Evolutionary conservation across 2,329 filamentous ascomycete genomes (phyloP), one percentile per base, ranked within the genome.

Genomic region (Aspergillus spinulosporus): DNA sequence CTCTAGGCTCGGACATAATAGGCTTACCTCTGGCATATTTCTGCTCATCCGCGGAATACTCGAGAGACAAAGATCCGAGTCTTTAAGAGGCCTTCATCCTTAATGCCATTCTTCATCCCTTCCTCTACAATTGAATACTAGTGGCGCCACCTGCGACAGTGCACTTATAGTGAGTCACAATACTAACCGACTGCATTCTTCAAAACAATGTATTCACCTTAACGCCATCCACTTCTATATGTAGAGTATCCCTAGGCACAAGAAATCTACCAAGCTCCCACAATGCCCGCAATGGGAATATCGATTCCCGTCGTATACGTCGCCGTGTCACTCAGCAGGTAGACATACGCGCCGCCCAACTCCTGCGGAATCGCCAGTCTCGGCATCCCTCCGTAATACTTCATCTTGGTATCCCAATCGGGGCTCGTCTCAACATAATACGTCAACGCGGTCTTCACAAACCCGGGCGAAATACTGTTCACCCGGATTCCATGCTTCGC

Each of bases 301-400:
- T 80, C 77, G 53, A 79, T 79, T 3, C 75, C 76, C 1, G 78
- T 80, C 0, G 77, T 80, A 59, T 80, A 80, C 52, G 73, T 77
- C n/a, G 77, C 76, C 45, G 71, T 68, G 47, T 80, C 78, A 34
- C 74, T 76, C 34, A 80, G 59, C 39, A 80, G 64, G 59, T 80
- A 80, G 12, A 79, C 77, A 60, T 80, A 80, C 1, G 78, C 78
- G 46, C 78, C 78, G n/a, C 77, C 78, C 11, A 80, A 65, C 64
- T 82, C 80, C 63, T 80, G 76, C 4, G 79, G 76, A 59, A 81
- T 74, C 0, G 79, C 80, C 50, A 83, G 61, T n/a, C 80, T 68
- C 2, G 79, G 78, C 70, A 83, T 80, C 1, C 79, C 80, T 5
- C 80, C 79, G 63, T 82, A 82, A 62, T 82, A 82, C 66, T 80